A percentile compares a stretch with the other conserved stretches of the same genome.
Evolutionary conservation across 2,329 filamentous ascomycete genomes (phyloP).

Genomic region (Cercospora brassicicola): DNA sequence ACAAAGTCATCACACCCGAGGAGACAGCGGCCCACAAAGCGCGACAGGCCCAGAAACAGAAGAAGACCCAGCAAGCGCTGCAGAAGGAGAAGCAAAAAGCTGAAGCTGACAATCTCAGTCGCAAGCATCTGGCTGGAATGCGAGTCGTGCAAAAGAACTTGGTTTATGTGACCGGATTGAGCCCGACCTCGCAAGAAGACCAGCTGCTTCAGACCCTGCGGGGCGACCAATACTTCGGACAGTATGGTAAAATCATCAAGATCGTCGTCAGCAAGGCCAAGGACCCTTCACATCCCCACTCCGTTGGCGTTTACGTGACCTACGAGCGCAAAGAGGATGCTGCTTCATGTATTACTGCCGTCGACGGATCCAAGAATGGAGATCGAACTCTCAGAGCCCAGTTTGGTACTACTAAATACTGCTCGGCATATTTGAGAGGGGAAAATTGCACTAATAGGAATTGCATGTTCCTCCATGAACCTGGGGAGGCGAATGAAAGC

Average conservation of each 20-base stretch:
- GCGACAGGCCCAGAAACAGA: conserved; percentile 77
- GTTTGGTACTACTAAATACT: conserved; percentile 95
- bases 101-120: conserved; percentile 90
- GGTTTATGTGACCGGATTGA: conserved; percentile 94
- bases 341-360: conserved; percentile 81
- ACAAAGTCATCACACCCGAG: conserved; percentile 90
- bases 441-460: conserved; percentile 93
- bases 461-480: conserved; percentile 97
- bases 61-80: conserved; percentile 84
- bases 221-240: conserved; percentile 90
- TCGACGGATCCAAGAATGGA: conserved; percentile 89
- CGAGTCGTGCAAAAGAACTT: conserved; percentile 98
- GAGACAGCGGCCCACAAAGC: conserved; percentile 76
- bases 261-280: conserved; percentile 98
- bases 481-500: conserved; percentile 96
- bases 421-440: conserved; percentile 91
- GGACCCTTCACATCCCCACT: conserved; percentile 71
- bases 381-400: conserved; percentile 76
- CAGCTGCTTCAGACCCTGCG: conserved; percentile 86
- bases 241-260: conserved; percentile 97
- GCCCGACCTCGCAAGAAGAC: conserved; percentile 87
- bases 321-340: conserved; percentile 92
- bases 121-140: conserved; percentile 93
- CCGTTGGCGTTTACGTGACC: conserved; percentile 96
- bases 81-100: conserved; percentile 96